Conservation (phyloP, 202 grass and related monocot genomes). For the Sporobolus alterniflorus region DNA sequence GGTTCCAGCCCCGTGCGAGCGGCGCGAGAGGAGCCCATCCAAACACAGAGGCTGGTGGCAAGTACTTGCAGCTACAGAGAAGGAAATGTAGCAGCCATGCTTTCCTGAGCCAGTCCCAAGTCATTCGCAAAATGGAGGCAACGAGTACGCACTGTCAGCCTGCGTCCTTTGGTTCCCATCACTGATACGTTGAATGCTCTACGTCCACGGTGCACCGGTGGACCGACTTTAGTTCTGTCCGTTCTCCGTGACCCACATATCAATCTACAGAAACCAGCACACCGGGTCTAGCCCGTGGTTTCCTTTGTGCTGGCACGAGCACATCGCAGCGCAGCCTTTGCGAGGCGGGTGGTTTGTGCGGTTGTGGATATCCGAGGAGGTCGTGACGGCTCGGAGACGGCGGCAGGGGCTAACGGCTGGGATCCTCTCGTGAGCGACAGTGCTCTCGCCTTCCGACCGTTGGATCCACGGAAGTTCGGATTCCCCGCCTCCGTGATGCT, state of each 20-base stretch:
- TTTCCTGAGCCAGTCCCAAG: neutral
- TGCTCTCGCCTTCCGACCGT: neutral
- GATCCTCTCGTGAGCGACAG: neutral
- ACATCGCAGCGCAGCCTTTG: no score
- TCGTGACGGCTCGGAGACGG: constrained; percentile 23
- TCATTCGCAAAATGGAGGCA: neutral
- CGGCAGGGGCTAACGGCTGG: neutral
- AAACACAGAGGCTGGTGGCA: constrained; percentile 12
- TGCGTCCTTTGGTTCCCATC: neutral
- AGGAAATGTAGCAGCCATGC: constrained; percentile 12
- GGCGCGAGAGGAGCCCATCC: neutral
- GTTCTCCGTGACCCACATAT: neutral
- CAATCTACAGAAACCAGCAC: fast-evolving
- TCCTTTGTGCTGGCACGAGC: neutral
- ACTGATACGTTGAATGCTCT: neutral
- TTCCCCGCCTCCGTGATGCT: constrained; percentile 25
- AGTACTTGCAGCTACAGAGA: neutral
- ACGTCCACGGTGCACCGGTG: neutral
- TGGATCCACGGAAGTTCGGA: neutral
- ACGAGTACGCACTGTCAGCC: neutral
- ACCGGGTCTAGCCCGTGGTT: neutral
- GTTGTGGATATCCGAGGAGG: constrained; percentile 3
- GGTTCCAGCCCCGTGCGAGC: neutral
- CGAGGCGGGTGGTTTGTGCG: no score
- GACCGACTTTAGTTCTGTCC: fast-evolving